Evolutionary conservation across 495 filamentous ascomycete genomes (phyloP), one percentile per base, ranked within the genome.

Genomic region (Penicillium bovifimosum): DNA sequence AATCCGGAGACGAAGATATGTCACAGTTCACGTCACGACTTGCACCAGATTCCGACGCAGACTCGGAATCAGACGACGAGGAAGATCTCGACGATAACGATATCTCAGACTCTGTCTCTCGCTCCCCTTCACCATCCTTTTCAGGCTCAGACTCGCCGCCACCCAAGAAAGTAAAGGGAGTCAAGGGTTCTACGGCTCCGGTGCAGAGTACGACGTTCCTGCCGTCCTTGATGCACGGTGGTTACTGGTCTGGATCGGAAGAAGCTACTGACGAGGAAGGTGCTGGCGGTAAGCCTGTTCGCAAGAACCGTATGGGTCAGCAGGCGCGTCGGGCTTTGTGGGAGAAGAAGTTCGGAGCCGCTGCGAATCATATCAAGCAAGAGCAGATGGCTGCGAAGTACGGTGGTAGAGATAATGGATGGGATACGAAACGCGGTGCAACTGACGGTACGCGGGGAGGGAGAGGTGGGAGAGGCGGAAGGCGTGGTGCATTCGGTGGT

Each of bases 161-260:
- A 11, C 62, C 75, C 7, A 73, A 75, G 36, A 73, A 74, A 33
- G 27, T 70, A 26, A 76, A 79, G 42, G 75, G 63, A 41, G 54
- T 55, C 50, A 61, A 69, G 49, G 64, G 59, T 28, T 49, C 72
- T 27, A 32, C 60, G 14, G 64, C 67, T n/a, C 57, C 65, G 9
- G 61, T 71, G 14, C 79, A 74, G 47, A 85, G 84, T 7, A 86
- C 90, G 0, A 86, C 82, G 1, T 96, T 96, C 76, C 78, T 98
- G 3, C 95, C 93, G 2, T 86, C 88, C 6, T 78, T 98, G 2
- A 80, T 74, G 52, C 86, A 92, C 79, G 86, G 86, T 14, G 91
- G 90, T 40, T 98, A 98, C 73, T 86, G 86, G 69, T 96, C 92
- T 14, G 93, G 90, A 56, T 91, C 88, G 3, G 90, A 91, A 56